phyloP scores from a whole-genome alignment of 805 yeast genomes.

The Teunomyces cretensis region DNA sequence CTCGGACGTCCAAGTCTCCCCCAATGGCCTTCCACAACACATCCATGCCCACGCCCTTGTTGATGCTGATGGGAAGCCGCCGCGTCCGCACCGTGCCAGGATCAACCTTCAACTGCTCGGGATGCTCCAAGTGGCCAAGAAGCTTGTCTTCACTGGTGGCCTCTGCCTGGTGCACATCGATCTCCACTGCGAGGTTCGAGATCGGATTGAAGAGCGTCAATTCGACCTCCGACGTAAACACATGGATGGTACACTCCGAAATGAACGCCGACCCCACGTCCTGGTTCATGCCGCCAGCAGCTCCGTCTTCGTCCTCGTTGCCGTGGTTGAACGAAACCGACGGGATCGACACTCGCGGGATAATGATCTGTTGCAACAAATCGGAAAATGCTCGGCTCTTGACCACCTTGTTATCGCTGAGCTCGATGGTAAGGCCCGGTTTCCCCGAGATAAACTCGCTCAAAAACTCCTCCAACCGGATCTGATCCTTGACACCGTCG shows the following conservation, averaged over 20 bases:
- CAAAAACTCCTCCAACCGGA: constrained; percentile 30
- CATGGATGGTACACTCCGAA: constrained; percentile 51
- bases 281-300: neutral
- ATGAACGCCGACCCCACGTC: constrained; percentile 37
- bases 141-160: constrained; percentile 48
- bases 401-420: constrained; percentile 25
- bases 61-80: constrained; percentile 48
- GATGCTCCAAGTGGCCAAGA: constrained; percentile 45
- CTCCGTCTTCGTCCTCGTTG: constrained; percentile 7
- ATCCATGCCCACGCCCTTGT: constrained; percentile 48
- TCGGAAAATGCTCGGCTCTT: constrained; percentile 11
- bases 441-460: constrained; percentile 40
- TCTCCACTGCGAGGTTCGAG: constrained; percentile 41
- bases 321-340: constrained; percentile 22
- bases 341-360: constrained; percentile 22
- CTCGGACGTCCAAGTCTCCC: constrained; percentile 49
- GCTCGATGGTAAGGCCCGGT: constrained; percentile 24
- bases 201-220: constrained; percentile 56
- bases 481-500: constrained; percentile 12
- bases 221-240: constrained; percentile 55
- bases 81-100: constrained; percentile 55
- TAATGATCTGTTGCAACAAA: constrained; percentile 17
- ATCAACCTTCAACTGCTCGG: constrained; percentile 43
- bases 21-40: constrained; percentile 50
- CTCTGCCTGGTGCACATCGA: constrained; percentile 44